These are phyloP conservation scores for Stemphylium lycopersici DNA, from an alignment of 2,329 filamentous ascomycete species.

Conservation along the genomic window DNA sequence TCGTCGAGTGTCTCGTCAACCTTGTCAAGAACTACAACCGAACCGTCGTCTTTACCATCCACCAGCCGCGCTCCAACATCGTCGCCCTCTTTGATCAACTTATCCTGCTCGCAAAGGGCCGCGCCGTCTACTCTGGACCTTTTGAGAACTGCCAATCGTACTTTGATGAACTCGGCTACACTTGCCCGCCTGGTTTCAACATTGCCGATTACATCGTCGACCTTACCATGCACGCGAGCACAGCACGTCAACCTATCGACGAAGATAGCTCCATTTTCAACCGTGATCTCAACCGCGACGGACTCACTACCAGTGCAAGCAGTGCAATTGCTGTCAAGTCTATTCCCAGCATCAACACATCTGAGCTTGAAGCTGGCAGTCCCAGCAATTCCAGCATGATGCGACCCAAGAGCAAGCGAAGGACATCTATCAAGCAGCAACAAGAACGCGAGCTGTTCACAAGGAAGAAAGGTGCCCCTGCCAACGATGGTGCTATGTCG, in stretches of 20 bases:
- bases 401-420: slow-evolving; percentile 72
- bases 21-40: slow-evolving; percentile 95
- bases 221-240: slow-evolving; percentile 91
- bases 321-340: slow-evolving; percentile 90
- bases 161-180: slow-evolving; percentile 89
- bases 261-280: slow-evolving; percentile 65
- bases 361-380: slow-evolving; percentile 70
- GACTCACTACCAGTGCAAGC: slow-evolving; percentile 76
- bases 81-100: slow-evolving; percentile 95
- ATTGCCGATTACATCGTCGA: slow-evolving; percentile 98
- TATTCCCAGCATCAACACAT: slow-evolving; percentile 80
- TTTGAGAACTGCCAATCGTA: slow-evolving; percentile 89
- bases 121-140: slow-evolving; percentile 90
- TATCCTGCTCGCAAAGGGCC: slow-evolving; percentile 86
- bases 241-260: slow-evolving; percentile 59
- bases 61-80: slow-evolving; percentile 97
- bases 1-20: slow-evolving; percentile 93
- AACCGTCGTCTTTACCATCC: slow-evolving; percentile 97
- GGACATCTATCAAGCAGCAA: slow-evolving; percentile 79
- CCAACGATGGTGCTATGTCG: slow-evolving; percentile 58
- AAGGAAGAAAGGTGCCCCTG: slow-evolving; percentile 69
- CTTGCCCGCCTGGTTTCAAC: slow-evolving; percentile 95
- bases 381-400: slow-evolving; percentile 63
- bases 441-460: slow-evolving; percentile 93
- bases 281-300: slow-evolving; percentile 67